Conservation (phyloP, 495 filamentous ascomycete genomes). For the Cercophora sp. region DNA sequence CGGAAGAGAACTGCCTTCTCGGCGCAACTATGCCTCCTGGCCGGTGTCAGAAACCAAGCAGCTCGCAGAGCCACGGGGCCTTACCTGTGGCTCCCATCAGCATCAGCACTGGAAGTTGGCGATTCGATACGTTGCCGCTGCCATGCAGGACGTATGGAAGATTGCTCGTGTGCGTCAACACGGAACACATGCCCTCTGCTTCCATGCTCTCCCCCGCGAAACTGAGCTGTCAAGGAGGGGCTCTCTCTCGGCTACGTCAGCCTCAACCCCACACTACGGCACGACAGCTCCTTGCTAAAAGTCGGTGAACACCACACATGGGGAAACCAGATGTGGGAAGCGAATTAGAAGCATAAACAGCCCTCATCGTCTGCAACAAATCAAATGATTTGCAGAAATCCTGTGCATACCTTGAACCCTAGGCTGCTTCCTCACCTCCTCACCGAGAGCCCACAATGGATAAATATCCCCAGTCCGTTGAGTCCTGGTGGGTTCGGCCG, state of each 20-base stretch:
- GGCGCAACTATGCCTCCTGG: too few species aligned
- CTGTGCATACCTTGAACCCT: not conserved
- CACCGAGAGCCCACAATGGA: not conserved
- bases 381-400: not conserved
- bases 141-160: not conserved
- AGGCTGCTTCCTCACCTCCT: not conserved
- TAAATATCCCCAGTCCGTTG: too few species aligned
- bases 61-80: too few species aligned
- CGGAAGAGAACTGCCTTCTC: too few species aligned
- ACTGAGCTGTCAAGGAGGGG: slow-evolving; percentile 12
- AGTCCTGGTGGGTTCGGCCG: too few species aligned
- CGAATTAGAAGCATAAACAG: not conserved
- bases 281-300: slow-evolving; percentile 11
- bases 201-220: not conserved
- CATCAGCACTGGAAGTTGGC: too few species aligned
- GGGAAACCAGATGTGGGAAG: slow-evolving; percentile 1
- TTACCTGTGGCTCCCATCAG: too few species aligned
- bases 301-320: slow-evolving; percentile 13
- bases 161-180: slow-evolving; percentile 5
- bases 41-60: too few species aligned
- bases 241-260: slow-evolving; percentile 15
- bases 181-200: not conserved
- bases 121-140: slow-evolving; percentile 5
- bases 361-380: too few species aligned
- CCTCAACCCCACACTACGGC: slow-evolving; percentile 19